Percentiles rank a stretch among this genome's conserved stretches.
phyloP scores from a whole-genome alignment of 2,329 filamentous ascomycete genomes.

The Arachnopeziza araneosa region DNA sequence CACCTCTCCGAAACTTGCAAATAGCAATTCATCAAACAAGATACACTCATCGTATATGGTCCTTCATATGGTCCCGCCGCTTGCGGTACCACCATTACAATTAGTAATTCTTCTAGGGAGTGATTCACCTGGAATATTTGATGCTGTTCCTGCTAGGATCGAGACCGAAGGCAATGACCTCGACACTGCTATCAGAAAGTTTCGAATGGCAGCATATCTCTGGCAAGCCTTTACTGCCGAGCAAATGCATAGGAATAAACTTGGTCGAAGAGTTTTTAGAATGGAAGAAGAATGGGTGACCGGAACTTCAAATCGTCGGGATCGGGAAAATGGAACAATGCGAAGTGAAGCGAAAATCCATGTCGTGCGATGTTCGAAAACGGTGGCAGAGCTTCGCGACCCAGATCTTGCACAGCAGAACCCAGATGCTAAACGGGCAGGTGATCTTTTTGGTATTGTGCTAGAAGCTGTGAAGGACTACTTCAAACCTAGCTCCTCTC shows the following conservation, averaged over 20 bases:
- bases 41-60: slow-evolving; percentile 76
- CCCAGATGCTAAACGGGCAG: slow-evolving; percentile 59
- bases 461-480: slow-evolving; percentile 71
- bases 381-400: slow-evolving; percentile 75
- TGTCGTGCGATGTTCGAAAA: slow-evolving; percentile 75
- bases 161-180: slow-evolving; percentile 78
- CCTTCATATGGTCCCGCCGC: slow-evolving; percentile 79
- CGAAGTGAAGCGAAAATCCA: slow-evolving; percentile 90
- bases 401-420: slow-evolving; percentile 76
- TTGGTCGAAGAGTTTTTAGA: slow-evolving; percentile 79
- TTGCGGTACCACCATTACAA: slow-evolving; percentile 76
- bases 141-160: slow-evolving; percentile 69
- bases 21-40: slow-evolving; percentile 58
- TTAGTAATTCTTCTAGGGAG: slow-evolving; percentile 82
- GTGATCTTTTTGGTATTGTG: slow-evolving; percentile 71
- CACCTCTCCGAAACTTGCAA: slow-evolving; percentile 71
- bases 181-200: slow-evolving; percentile 79
- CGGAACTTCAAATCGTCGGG: slow-evolving; percentile 71
- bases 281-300: slow-evolving; percentile 95
- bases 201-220: slow-evolving; percentile 88
- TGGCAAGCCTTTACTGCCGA: slow-evolving; percentile 98
- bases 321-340: slow-evolving; percentile 65
- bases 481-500: slow-evolving; percentile 68
- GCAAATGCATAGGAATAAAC: slow-evolving; percentile 86
- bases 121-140: slow-evolving; percentile 82